phyloP scores from a whole-genome alignment of 306 rosid species.

The Glycyrrhiza uralensis region DNA sequence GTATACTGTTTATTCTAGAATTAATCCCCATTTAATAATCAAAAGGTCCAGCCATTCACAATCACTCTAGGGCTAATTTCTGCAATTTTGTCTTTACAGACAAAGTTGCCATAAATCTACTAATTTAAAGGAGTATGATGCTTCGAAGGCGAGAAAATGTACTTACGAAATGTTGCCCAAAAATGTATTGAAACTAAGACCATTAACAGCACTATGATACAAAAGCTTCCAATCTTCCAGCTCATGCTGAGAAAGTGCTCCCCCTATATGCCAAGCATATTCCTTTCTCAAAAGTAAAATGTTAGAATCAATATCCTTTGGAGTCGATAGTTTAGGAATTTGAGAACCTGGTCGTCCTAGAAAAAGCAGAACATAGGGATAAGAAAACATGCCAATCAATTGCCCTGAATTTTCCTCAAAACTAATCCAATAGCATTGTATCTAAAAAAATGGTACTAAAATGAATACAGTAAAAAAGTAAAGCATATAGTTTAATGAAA shows the following conservation, averaged over 20 bases:
- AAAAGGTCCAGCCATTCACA: not conserved
- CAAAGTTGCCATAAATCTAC: not conserved
- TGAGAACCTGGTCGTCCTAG: conserved; percentile 72
- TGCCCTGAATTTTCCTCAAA: conserved; percentile 12
- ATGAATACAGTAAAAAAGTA: not conserved
- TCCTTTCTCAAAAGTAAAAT: conserved; percentile 63
- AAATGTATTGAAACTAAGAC: conserved; percentile 92
- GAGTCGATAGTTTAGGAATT: conserved; percentile 58
- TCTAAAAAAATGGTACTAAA: not conserved
- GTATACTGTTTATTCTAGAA: not conserved
- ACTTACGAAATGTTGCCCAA: conserved; percentile 81
- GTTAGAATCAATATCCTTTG: conserved; percentile 47
- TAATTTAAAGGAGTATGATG: conserved; percentile 4
- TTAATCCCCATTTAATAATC: not conserved
- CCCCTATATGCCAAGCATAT: conserved; percentile 94
- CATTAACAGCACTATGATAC: conserved; percentile 82
- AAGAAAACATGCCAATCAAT: conserved; percentile 11
- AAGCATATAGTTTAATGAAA: conserved; percentile 8
- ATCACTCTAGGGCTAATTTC: not conserved
- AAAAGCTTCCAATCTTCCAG: conserved; percentile 83
- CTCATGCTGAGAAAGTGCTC: conserved; percentile 76
- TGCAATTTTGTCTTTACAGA: not conserved
- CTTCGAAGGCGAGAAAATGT: not conserved
- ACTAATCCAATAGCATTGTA: not conserved
- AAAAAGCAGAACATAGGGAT: conserved; percentile 10